phyloP scores from a whole-genome alignment of 805 yeast genomes.

The Metschnikowia dekortorum region DNA sequence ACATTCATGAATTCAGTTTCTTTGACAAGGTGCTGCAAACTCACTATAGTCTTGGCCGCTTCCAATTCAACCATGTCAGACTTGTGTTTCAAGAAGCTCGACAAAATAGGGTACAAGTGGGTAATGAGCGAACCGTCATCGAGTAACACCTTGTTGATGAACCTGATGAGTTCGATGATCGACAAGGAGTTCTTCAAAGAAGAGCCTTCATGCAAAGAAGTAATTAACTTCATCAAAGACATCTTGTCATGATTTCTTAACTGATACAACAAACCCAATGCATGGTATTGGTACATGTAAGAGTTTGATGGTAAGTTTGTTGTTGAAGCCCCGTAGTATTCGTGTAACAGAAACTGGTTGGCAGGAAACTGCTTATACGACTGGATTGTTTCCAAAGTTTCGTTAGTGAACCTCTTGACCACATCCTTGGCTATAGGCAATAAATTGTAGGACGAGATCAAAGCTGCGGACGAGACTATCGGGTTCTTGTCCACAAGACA shows the following conservation, averaged over 20 bases:
- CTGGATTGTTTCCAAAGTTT: conserved; percentile 84
- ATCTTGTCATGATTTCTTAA: conserved; percentile 87
- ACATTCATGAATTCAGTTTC: conserved; percentile 68
- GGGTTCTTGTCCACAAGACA: conserved; percentile 91
- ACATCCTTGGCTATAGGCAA: conserved; percentile 87
- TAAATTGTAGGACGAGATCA: conserved; percentile 85
- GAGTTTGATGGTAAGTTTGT: conserved; percentile 60
- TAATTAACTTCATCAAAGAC: conserved; percentile 88
- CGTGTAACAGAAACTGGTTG: conserved; percentile 49
- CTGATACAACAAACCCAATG: conserved; percentile 83
- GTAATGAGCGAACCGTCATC: conserved; percentile 66
- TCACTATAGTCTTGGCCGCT: conserved; percentile 73
- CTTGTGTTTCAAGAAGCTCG: conserved; percentile 70
- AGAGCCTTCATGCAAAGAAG: conserved; percentile 61
- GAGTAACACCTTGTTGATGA: conserved; percentile 63
- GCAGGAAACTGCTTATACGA: conserved; percentile 53
- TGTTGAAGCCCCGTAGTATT: conserved; percentile 50
- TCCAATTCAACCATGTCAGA: conserved; percentile 89
- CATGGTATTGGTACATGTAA: conserved; percentile 90
- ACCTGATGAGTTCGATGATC: conserved; percentile 77
- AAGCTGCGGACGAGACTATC: conserved; percentile 86
- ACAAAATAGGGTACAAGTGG: conserved; percentile 60
- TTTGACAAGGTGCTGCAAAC: conserved; percentile 48
- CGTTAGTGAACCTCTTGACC: conserved; percentile 90
- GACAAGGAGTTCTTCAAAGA: conserved; percentile 78